A percentile compares a stretch with the other conserved stretches of the same genome.
phyloP scores from a whole-genome alignment of 2,329 filamentous ascomycete species.

The Stemphylium beticola region DNA sequence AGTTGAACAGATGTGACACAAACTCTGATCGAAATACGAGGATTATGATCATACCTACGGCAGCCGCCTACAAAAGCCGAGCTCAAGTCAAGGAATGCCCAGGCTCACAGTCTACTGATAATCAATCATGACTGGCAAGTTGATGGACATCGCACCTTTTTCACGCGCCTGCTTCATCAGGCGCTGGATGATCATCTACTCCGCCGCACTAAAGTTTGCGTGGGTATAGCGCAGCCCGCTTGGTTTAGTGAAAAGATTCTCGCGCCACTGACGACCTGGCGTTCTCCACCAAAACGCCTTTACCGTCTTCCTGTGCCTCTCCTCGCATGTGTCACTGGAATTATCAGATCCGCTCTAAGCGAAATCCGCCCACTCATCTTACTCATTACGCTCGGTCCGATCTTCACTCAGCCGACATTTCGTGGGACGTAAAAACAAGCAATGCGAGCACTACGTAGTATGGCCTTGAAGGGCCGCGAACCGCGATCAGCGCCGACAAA shows the following conservation, averaged over 20 bases:
- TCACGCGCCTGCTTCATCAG: neutral
- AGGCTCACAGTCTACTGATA: conserved; percentile 1
- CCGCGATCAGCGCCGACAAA: conserved; percentile 15
- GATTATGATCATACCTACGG: neutral
- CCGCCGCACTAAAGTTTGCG: neutral
- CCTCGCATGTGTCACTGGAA: conserved; percentile 17
- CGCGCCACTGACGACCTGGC: conserved; percentile 12
- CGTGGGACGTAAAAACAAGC: neutral
- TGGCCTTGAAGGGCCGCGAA: neutral
- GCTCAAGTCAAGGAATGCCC: neutral
- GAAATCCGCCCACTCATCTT: conserved; percentile 15
- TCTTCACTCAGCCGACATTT: neutral
- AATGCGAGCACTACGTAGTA: neutral
- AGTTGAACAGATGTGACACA: neutral
- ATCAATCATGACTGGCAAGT: neutral
- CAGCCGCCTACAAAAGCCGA: neutral
- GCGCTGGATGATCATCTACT: neutral
- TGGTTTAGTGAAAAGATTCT: neutral
- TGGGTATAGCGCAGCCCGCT: conserved; percentile 1
- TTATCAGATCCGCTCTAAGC: conserved; percentile 37
- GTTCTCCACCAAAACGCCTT: neutral
- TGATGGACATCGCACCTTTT: neutral
- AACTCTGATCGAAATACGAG: neutral
- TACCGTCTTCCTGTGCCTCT: conserved; percentile 10
- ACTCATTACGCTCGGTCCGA: neutral